Evolutionary conservation across 2,329 filamentous ascomycete genomes (phyloP), one percentile per base, ranked within the genome.

Genomic region (Ceratocystis albifundus): DNA sequence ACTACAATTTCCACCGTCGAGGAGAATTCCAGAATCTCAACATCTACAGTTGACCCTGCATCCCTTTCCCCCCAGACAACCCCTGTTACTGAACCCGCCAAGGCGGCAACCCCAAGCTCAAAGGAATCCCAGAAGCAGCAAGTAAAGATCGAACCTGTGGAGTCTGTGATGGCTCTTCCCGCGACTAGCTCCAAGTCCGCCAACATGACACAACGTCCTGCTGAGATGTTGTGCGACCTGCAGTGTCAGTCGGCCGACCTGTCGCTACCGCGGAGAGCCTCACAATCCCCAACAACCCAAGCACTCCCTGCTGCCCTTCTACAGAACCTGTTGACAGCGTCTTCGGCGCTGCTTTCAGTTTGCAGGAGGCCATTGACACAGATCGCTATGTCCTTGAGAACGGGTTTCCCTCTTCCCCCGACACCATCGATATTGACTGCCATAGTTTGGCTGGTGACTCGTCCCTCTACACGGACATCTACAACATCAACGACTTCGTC

Each of bases 181-280:
- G 57, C 20, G n/a, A 65, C 45, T 32, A 71, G 70, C 70, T 71
- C 73, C 71, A 73, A 77, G 79, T 83, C 87, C 79, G 83, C 89
- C 85, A 90, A 95, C 84, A 80, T 85, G 94, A 94, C 92, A 96
- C 94, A 96, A 96, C 92, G 95, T 96, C 92, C 94, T 97, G 94
- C 94, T 83, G 94, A 84, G 92, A 88, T 96, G 93, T 96, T 97
- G 94, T 97, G 88, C 77, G 94, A 96, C 94, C 94, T 96, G 94
- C 94, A 88, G 94, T 99, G 94, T 97, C 94, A 85, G 87, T 93
- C 89, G 88, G 84, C 80, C 81, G 83, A 82, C 78, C 80, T 78
- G 76, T 78, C 76, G 70, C 78, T 73, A 74, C 77, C 75, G 72
- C 48, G 55, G 53, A 64, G 46, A 59, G 62, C 62, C 57, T 61